Evolutionary conservation across 306 rosid genomes (phyloP).

Genomic region (Ziziphus jujuba): DNA sequence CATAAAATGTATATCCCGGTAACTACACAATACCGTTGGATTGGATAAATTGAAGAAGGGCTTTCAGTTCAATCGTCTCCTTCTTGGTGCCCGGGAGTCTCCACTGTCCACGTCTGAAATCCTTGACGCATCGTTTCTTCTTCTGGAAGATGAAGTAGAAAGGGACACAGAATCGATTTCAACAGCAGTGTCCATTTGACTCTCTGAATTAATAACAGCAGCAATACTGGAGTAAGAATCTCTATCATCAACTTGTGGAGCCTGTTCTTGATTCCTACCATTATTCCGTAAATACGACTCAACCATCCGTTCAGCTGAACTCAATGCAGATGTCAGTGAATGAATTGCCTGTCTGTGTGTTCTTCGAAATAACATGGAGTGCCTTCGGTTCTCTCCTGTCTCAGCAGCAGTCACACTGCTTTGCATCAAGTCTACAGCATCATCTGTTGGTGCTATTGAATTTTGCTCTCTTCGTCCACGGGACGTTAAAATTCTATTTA

Average conservation of each 20-base stretch:
- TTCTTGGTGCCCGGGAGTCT: constrained; percentile 85
- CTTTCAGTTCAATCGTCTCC: constrained; percentile 73
- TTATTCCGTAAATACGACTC: constrained; percentile 62
- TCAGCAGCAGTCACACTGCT: constrained; percentile 38
- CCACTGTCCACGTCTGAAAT: constrained; percentile 87
- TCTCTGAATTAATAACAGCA: constrained; percentile 85
- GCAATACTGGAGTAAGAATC: constrained; percentile 92
- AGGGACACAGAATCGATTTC: constrained; percentile 93
- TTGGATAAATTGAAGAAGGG: constrained; percentile 22
- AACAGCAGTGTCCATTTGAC: constrained; percentile 83
- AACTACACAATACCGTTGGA: background rate
- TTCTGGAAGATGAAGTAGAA: constrained; percentile 91
- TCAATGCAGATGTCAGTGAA: constrained; percentile 62
- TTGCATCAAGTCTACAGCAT: constrained; percentile 59
- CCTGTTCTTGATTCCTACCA: constrained; percentile 62
- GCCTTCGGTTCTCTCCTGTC: constrained; percentile 50
- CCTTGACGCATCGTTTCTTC: constrained; percentile 74
- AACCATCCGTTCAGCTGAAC: constrained; percentile 62
- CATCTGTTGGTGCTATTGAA: constrained; percentile 40
- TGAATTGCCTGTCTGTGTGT: constrained; percentile 53
- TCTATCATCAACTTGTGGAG: constrained; percentile 78
- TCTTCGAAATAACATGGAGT: constrained; percentile 55
- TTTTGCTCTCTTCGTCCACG: constrained; percentile 81
- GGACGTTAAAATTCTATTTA: constrained; percentile 74
- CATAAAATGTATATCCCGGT: constrained; percentile 16